Base-by-base conservation (phyloP, 345 rosid genomes). In the Acer campestre region DNA sequence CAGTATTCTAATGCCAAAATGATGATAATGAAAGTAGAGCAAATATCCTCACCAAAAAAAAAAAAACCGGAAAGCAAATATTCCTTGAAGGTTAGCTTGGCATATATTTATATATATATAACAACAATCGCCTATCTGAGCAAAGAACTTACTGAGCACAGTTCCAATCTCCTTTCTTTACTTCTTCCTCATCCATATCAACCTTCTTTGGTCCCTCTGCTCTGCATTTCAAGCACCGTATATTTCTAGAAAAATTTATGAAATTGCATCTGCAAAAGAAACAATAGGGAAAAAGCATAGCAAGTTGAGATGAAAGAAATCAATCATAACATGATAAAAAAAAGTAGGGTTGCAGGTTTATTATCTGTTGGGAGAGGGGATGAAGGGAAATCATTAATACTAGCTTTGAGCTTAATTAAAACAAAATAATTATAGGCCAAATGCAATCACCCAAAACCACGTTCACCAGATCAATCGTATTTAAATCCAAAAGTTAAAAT, bases 141-240 rank as follows among this genome's bases (percentile, higher is more conserved):
- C 38, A 35, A 35, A 35, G 6, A 35, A 35, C 93, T 78, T 79
- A 94, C 97, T 85, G 80, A 10, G 86, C 38, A 82, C 97, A 93
- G 75, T 82, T 85, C 98, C 98, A 93, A 85, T 93, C 96, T 75
- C 93, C 95, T 71, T 84, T 85, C 89, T 89, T 90, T 94, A 85
- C 88, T 84, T 86, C 88, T 12, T 77, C 77, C 38, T 85, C 84
- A 77, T 68, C 67, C 20, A 73, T 73, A n/a, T 77, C 81, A 35
- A 75, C 73, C 80, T 66, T 76, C 79, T 80, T 77, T 59, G 98
- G 96, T 51, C 96, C 95, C 73, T 84, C 82, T 55, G 88, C 83
- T 79, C 76, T 85, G 86, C 98, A 93, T 78, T 90, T 87, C 22
- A 86, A 75, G 83, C 98, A 93, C 77, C 73, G 79, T 20, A 23